A percentile compares a stretch with the other conserved stretches of the same genome.
phyloP scores from a whole-genome alignment of 2,329 filamentous ascomycete genomes.

The Tolypocladium tundrense region DNA sequence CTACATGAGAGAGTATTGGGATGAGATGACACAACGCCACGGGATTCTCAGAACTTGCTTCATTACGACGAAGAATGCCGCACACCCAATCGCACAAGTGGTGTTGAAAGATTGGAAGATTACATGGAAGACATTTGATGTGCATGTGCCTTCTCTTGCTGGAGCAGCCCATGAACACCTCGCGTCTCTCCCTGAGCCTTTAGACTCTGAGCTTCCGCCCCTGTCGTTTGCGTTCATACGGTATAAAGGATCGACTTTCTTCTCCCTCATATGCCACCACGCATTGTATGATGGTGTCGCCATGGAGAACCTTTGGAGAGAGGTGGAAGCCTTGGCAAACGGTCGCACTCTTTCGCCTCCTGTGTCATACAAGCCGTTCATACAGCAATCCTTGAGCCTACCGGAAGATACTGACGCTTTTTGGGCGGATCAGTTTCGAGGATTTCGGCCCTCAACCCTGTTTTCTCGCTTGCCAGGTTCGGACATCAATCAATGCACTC shows the following conservation, averaged over 20 bases:
- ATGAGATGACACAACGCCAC: slow-evolving; percentile 52
- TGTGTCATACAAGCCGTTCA: slow-evolving; percentile 51
- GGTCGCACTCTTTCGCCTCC: slow-evolving; percentile 35
- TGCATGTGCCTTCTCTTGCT: slow-evolving; percentile 21
- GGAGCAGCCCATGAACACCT: slow-evolving; percentile 29
- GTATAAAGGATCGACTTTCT: slow-evolving; percentile 18
- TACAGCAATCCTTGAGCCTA: slow-evolving; percentile 45
- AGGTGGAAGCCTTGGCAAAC: slow-evolving; percentile 52
- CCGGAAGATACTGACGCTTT: slow-evolving; percentile 45
- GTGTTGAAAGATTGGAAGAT: slow-evolving; percentile 41
- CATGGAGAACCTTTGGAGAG: slow-evolving; percentile 56
- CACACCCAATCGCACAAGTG: slow-evolving; percentile 61
- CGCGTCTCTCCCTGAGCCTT: slow-evolving; percentile 21
- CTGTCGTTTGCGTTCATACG: slow-evolving; percentile 33
- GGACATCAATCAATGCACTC: slow-evolving; percentile 16
- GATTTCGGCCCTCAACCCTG: slow-evolving; percentile 28
- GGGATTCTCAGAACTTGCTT: slow-evolving; percentile 73
- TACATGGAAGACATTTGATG: slow-evolving; percentile 28
- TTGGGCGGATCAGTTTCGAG: slow-evolving; percentile 50
- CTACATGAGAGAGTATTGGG: slow-evolving; percentile 51
- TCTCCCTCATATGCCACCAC: slow-evolving; percentile 58
- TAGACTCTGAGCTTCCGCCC: slow-evolving; percentile 36
- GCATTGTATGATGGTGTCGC: slow-evolving; percentile 80
- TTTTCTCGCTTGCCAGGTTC: slow-evolving; percentile 12
- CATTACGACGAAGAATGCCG: slow-evolving; percentile 47